A percentile compares a stretch with the other conserved stretches of the same genome.
These are phyloP conservation scores for Xylariaceae sp. DNA, from an alignment of 2,329 filamentous ascomycete species.

Conservation along the genomic window DNA sequence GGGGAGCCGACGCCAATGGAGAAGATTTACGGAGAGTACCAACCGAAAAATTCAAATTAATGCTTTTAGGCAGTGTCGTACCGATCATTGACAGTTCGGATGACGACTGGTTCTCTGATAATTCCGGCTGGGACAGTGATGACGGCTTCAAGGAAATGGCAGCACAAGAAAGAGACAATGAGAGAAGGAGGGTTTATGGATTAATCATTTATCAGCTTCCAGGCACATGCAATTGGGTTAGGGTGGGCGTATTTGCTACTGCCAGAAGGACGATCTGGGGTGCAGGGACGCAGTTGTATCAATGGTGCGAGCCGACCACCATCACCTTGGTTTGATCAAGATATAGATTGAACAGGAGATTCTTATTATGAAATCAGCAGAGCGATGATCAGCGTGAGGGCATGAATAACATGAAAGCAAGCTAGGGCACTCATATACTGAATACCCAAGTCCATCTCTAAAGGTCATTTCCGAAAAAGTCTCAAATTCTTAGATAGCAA, in stretches of 20 bases:
- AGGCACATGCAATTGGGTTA: not conserved
- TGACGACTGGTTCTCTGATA: not conserved
- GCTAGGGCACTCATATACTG: no score
- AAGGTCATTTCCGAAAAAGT: slow-evolving; percentile 3
- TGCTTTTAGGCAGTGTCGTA: not conserved
- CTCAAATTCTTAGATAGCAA: slow-evolving; percentile 40
- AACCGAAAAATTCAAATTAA: not conserved
- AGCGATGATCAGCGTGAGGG: no score
- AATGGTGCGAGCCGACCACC: no score
- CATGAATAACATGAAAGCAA: no score
- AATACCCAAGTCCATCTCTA: no score
- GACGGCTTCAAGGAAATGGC: not conserved
- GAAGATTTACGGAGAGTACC: not conserved
- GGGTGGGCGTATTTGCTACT: not conserved
- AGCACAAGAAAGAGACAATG: not conserved
- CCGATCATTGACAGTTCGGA: not conserved
- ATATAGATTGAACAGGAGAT: no score
- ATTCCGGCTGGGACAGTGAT: not conserved
- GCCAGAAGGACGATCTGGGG: no score
- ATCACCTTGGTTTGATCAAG: no score
- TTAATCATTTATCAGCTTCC: not conserved
- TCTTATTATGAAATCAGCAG: no score
- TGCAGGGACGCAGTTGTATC: no score
- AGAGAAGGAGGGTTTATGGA: not conserved
- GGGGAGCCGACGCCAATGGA: not conserved